Percentiles rank a stretch among this genome's conserved stretches.
phyloP scores from a whole-genome alignment of 164 flowering plant genomes.

The Dillenia turbinata region DNA sequence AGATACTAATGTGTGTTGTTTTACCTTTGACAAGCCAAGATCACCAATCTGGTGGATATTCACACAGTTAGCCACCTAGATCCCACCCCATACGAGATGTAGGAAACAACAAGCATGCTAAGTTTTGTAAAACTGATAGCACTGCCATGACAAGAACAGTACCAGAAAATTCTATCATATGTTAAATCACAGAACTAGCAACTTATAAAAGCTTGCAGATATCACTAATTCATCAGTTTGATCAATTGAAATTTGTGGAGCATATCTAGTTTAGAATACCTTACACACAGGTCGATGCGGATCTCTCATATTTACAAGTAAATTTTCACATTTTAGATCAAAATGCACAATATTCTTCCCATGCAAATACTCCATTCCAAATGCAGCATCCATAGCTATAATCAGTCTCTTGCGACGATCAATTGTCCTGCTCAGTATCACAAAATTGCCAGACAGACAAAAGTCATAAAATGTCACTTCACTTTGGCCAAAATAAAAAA shows the following conservation, averaged over 20 bases:
- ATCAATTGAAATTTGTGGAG: no score
- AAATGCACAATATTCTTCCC: constrained; percentile 94
- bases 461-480: no score
- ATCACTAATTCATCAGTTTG: no score
- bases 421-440: constrained; percentile 61
- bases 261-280: constrained; percentile 34
- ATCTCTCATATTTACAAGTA: constrained; percentile 93
- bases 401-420: constrained; percentile 97
- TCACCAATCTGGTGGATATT: constrained; percentile 72
- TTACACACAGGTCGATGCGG: constrained; percentile 96
- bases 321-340: constrained; percentile 94
- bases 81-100: no score
- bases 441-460: no score
- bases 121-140: no score
- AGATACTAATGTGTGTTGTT: constrained; percentile 86
- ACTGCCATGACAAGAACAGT: no score
- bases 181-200: no score
- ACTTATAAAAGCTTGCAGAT: no score
- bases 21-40: constrained; percentile 90
- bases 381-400: constrained; percentile 92
- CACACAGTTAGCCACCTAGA: not conserved
- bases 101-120: no score
- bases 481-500: no score
- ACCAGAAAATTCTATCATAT: no score
- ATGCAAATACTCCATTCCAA: constrained; percentile 98